A percentile compares a stretch with the other conserved stretches of the same genome.
These are phyloP conservation scores for Aspergillus bombycis DNA, from an alignment of 2,329 filamentous ascomycete species.

Conservation along the genomic window DNA sequence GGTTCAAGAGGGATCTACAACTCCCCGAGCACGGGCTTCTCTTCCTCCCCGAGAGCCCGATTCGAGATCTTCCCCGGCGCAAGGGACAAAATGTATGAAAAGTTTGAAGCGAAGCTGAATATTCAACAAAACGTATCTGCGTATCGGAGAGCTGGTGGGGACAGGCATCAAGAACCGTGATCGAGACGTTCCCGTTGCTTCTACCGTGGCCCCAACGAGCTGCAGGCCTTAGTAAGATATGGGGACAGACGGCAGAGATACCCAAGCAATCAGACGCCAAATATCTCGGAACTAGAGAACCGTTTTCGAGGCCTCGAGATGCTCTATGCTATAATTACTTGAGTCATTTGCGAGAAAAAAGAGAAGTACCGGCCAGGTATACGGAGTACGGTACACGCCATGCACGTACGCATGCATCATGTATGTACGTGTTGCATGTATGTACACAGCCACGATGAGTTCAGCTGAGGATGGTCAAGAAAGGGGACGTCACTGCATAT, in stretches of 20 bases:
- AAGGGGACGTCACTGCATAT: not conserved
- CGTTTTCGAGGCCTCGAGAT: not conserved
- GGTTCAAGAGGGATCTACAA: not conserved
- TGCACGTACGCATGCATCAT: not conserved
- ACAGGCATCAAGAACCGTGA: not conserved
- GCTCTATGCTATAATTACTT: not conserved
- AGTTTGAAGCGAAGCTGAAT: not conserved
- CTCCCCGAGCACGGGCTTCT: not conserved
- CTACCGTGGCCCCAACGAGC: too few relatives aligned
- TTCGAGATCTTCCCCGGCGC: not conserved
- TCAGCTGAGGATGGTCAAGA: not conserved
- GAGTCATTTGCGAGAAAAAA: not conserved
- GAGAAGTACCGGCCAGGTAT: not conserved
- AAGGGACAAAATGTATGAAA: not conserved
- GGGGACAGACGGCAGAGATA: not conserved
- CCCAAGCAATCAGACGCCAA: not conserved
- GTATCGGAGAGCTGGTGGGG: not conserved
- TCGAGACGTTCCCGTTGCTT: not conserved
- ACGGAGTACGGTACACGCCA: not conserved
- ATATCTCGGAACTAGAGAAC: not conserved
- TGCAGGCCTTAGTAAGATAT: too few relatives aligned
- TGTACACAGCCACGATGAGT: slow-evolving; percentile 2
- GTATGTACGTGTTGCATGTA: not conserved
- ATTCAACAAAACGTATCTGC: not conserved
- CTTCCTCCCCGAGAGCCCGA: not conserved